Evolutionary conservation across 164 flowering plant genomes (phyloP).

Genomic region (Saururus chinensis): DNA sequence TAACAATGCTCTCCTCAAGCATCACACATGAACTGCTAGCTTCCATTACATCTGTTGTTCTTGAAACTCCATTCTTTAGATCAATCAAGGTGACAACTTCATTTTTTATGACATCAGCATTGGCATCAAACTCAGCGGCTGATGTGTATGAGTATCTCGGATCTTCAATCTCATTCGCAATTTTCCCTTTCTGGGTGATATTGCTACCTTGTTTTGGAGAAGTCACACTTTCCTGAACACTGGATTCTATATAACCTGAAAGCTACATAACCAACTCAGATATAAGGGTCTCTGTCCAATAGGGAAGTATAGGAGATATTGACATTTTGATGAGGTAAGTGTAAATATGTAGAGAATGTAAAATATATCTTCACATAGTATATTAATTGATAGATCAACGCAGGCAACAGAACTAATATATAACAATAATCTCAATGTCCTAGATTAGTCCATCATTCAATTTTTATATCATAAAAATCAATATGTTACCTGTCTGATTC

Average conservation of each 20-base stretch:
- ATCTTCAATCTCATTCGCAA: constrained; percentile 11
- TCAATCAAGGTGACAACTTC: constrained; percentile 10
- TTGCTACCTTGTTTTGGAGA: constrained; percentile 12
- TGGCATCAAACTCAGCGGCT: constrained; percentile 1
- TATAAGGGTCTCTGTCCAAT: constrained; percentile 4
- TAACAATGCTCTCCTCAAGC: constrained; percentile 2
- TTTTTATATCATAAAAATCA: too few species aligned
- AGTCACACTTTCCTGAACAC: constrained; percentile 4
- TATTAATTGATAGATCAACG: background rate
- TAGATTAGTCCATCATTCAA: too few species aligned
- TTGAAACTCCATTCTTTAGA: constrained; percentile 4
- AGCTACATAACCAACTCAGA: constrained; percentile 22
- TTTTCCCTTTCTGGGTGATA: constrained; percentile 5
- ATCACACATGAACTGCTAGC: constrained; percentile 8
- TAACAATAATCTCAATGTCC: too few species aligned
- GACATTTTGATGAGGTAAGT: background rate
- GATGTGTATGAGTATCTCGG: constrained; percentile 8
- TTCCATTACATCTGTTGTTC: constrained; percentile 10
- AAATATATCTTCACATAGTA: background rate
- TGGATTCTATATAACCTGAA: constrained; percentile 15
- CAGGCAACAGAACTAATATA: background rate
- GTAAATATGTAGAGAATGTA: background rate
- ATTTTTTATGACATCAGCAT: constrained; percentile 1
- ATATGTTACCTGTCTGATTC: too few species aligned
- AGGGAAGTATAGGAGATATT: background rate